These are phyloP conservation scores for Tulasnella sp. DNA, from an alignment of 768 basidiomycete species.

Conservation along the genomic window DNA sequence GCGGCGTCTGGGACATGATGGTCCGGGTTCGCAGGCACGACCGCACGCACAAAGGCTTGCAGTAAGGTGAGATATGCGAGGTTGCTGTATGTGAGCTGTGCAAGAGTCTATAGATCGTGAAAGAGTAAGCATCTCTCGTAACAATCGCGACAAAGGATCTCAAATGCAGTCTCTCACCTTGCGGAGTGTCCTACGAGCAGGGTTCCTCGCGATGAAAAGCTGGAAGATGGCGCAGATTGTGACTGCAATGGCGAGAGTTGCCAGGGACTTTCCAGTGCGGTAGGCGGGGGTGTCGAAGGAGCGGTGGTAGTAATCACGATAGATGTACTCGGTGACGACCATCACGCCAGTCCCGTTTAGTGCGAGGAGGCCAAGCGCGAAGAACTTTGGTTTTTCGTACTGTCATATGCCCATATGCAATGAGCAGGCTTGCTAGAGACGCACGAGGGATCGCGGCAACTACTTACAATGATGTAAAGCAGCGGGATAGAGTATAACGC, in stretches of 20 bases:
- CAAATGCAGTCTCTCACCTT: no score
- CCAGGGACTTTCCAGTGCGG: conserved; percentile 21
- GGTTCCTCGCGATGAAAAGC: conserved; percentile 23
- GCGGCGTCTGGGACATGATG: conserved; percentile 15
- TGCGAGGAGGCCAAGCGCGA: conserved; percentile 19
- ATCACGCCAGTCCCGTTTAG: conserved; percentile 20
- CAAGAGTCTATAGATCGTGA: neutral
- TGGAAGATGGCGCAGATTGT: conserved; percentile 25
- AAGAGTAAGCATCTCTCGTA: neutral
- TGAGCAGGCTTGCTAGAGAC: no score
- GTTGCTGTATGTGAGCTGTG: conserved; percentile 18
- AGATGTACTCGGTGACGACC: conserved; percentile 21
- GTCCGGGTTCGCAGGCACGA: conserved; percentile 18
- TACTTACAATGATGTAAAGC: conserved; percentile 18
- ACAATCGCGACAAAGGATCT: neutral
- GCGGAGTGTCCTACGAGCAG: conserved; percentile 23
- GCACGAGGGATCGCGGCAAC: neutral
- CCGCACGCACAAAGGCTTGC: conserved; percentile 19
- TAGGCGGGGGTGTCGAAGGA: conserved; percentile 24
- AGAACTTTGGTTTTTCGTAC: conserved; percentile 20
- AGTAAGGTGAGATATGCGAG: conserved; percentile 21
- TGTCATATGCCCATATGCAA: no score
- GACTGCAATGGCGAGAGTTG: conserved; percentile 24
- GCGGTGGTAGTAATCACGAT: conserved; percentile 20
- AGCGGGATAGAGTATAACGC: conserved; percentile 19